Evolutionary conservation across 2,329 filamentous ascomycete genomes (phyloP), one percentile per base, ranked within the genome.

Genomic region (Exophiala phaeomuriformis): DNA sequence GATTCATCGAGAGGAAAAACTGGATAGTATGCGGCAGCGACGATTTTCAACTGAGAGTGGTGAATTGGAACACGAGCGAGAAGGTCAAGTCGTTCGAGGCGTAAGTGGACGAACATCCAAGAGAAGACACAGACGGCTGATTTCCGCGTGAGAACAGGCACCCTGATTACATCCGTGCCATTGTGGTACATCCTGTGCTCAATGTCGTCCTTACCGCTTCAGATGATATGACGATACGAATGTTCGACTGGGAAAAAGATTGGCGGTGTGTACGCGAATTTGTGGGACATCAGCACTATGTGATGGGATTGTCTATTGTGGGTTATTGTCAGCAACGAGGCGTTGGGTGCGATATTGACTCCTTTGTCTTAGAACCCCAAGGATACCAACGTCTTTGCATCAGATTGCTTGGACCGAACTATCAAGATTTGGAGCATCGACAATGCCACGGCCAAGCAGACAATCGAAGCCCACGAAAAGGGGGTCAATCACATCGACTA

Each of bases 21-120:
- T 98, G 93, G 93, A 94, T 95, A 64, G 88, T 95, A 51, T 93
- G 89, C 74, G 93, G 93, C 67, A 91, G 86, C 63, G 88, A 95
- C 75, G 89, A 95, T 75, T 98, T 94, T 75, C 81, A 85, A 66
- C 70, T 86, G 57, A 86, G 91, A 64, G 88, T 95, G 60, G 95
- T 95, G 81, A 97, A 98, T 77, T 98, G 97, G 80, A 97, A 98
- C 75, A 98, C 93, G 50, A 95, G 89, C 56, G 93, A 98, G 74
- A 97, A 96, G 81, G 60, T 63, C 49, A 63, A 62, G 51, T 61
- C 61, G 29, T 64, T 64, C 51, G 61, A 64, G 53, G 61, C 61
- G 55, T 59, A 52, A 57, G 57, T 47, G 36, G 32, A 7, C 36
- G 7, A 30, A 27, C 9, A n/a, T 12, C 5, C 31, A n/a, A 33